Base-by-base conservation (phyloP, 2,329 filamentous ascomycete genomes). In the Achaetomium macrosporum region DNA sequence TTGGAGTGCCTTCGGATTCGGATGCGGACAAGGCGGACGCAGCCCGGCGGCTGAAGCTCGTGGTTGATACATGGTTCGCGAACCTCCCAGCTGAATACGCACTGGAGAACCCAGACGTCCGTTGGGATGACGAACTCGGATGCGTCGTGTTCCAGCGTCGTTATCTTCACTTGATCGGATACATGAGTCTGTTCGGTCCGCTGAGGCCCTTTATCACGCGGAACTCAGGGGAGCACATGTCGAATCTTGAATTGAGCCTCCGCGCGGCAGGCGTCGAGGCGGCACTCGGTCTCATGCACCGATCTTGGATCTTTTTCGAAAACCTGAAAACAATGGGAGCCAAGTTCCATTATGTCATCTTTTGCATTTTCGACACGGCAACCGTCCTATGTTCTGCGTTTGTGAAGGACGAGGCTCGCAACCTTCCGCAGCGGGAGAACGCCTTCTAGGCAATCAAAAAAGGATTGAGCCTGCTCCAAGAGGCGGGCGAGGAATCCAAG, bases 31-130 rank as follows among this genome's bases (percentile, higher is more conserved):
- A 53, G n/a, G 52, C 54, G 1, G 42, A 58, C 9, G 30, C 47
- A 3, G 55, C 57, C 42, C 43, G 42, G 30, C 45, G 51, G 39
- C 37, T 62, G 19, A 65, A 68, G 47, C 60, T 62, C 19, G 55
- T 68, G 9, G 64, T 73, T 16, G 66, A 70, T 29, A 57, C 58
- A 3, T 73, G 65, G 64, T 56, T 73, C 37, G 65, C 65, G 17
- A 50, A 56, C 5, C 59, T 70, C 16, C 64, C 64, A 1, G 50
- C 55, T 17, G 63, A 61, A 29, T 63, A 65, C 13, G 57, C 60
- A 13, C 43, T 61, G 15, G 47, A 55, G 33, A 40, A 46, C 8
- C 62, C 64, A 2, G 61, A 66, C 9, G 64, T 58, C 7, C 59
- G 59, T 6, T 66, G 64, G 64, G 64, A 66, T 35, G 40, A 51